Evolutionary conservation across 345 rosid genomes (phyloP).

Genomic region (Hypericum androsaemum): DNA sequence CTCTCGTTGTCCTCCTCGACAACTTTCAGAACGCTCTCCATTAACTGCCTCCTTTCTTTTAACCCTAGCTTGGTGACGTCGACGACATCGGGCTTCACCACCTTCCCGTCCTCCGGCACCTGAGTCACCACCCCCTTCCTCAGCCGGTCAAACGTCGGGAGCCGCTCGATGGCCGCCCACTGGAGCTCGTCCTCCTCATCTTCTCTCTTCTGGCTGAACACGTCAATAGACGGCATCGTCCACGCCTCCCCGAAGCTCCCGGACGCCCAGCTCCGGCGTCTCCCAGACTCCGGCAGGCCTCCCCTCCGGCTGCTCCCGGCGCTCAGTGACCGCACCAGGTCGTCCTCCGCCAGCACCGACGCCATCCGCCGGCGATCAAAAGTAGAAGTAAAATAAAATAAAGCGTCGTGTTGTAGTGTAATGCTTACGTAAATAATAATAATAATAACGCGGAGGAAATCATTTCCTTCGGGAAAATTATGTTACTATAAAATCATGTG

Average conservation of each 20-base stretch:
- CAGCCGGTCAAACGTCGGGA: slow-evolving; percentile 30
- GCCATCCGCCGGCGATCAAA: slow-evolving; percentile 1
- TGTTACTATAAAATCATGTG: too few relatives aligned
- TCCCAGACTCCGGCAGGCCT: slow-evolving; percentile 18
- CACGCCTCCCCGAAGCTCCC: slow-evolving; percentile 19
- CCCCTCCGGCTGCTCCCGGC: slow-evolving; percentile 21
- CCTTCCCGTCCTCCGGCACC: slow-evolving; percentile 21
- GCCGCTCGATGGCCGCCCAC: slow-evolving; percentile 31
- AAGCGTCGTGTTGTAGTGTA: too few relatives aligned
- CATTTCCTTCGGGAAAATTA: too few relatives aligned
- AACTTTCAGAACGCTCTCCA: slow-evolving; percentile 28
- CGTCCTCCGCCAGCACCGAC: slow-evolving; percentile 22
- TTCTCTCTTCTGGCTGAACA: slow-evolving; percentile 21
- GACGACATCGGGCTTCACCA: slow-evolving; percentile 16
- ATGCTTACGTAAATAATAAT: too few relatives aligned
- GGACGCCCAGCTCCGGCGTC: slow-evolving; percentile 21
- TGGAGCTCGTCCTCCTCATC: slow-evolving; percentile 27
- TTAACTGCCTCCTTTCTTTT: slow-evolving; percentile 27
- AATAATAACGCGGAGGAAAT: too few relatives aligned
- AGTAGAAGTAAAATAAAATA: too few relatives aligned
- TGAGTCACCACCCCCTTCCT: slow-evolving; percentile 23
- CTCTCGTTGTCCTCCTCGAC: slow-evolving; percentile 30
- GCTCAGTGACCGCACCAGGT: slow-evolving; percentile 19
- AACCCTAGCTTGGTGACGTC: slow-evolving; percentile 27
- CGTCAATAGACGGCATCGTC: slow-evolving; percentile 18